Percentiles rank a stretch among this genome's conserved stretches.
Conservation (phyloP, 768 basidiomycete species). For the Leucosporidium scottii region DNA sequence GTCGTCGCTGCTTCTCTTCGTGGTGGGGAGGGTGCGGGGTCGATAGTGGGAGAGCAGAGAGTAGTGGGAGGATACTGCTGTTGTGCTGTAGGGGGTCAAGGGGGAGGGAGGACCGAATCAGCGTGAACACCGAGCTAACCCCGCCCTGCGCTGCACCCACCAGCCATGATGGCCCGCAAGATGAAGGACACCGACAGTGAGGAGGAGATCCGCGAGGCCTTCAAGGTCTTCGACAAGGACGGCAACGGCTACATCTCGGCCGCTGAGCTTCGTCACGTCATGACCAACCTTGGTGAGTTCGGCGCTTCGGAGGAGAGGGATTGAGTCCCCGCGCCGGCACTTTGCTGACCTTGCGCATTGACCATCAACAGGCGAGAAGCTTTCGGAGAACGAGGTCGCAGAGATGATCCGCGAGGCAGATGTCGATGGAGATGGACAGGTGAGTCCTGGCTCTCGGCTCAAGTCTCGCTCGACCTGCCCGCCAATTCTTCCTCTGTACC, state of each 20-base stretch:
- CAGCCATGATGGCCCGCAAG: slow-evolving; percentile 51
- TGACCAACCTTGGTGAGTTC: slow-evolving; percentile 73
- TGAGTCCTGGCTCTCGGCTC: slow-evolving; percentile 23
- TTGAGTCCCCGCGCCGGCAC: too few species aligned
- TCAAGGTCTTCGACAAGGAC: slow-evolving; percentile 95
- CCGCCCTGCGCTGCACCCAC: background rate
- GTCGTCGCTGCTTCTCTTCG: background rate
- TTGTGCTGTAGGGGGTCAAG: too few species aligned
- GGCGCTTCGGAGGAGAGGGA: too few species aligned
- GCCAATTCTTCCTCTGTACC: background rate
- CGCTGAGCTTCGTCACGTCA: slow-evolving; percentile 79
- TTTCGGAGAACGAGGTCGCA: slow-evolving; percentile 77
- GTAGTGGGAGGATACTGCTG: background rate
- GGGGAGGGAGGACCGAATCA: too few species aligned
- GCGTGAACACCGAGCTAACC: too few species aligned
- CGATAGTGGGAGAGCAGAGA: background rate
- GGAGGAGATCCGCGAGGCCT: slow-evolving; percentile 93
- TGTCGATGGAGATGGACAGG: slow-evolving; percentile 84
- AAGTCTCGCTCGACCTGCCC: too few species aligned
- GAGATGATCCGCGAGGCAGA: slow-evolving; percentile 99
- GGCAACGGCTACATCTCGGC: slow-evolving; percentile 73
- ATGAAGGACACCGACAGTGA: slow-evolving; percentile 88
- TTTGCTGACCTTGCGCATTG: too few species aligned
- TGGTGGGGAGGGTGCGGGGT: background rate
- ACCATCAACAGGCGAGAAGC: slow-evolving; percentile 69